These are phyloP conservation scores for Neofusicoccum cordaticola DNA, from an alignment of 2,329 filamentous ascomycete species.

Conservation along the genomic window DNA sequence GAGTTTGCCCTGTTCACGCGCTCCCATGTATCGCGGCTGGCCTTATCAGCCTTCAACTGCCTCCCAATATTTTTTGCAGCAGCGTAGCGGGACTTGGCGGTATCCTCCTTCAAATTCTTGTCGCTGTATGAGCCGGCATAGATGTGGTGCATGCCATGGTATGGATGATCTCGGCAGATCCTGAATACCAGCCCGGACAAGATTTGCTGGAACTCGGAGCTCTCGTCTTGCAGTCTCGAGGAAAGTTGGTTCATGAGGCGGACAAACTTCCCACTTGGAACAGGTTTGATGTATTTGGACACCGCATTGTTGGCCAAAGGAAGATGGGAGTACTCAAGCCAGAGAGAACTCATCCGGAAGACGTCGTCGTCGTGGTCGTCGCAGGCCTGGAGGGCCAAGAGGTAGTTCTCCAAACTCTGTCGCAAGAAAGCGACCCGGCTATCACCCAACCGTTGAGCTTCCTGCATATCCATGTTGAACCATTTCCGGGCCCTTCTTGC, in stretches of 20 bases:
- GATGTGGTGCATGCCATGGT: slow-evolving; percentile 96
- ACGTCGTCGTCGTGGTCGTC: slow-evolving; percentile 88
- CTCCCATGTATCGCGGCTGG: slow-evolving; percentile 60
- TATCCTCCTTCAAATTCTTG: slow-evolving; percentile 66
- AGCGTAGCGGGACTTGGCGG: slow-evolving; percentile 68
- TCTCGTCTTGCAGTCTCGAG: slow-evolving; percentile 76
- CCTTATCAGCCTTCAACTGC: slow-evolving; percentile 54
- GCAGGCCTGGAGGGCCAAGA: slow-evolving; percentile 78
- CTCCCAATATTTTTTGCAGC: slow-evolving; percentile 70
- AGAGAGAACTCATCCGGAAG: slow-evolving; percentile 87
- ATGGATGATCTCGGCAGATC: slow-evolving; percentile 90
- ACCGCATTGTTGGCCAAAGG: slow-evolving; percentile 76
- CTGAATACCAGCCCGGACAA: slow-evolving; percentile 71
- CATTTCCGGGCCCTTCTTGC: slow-evolving; percentile 76
- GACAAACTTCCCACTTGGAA: slow-evolving; percentile 90
- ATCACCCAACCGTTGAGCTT: slow-evolving; percentile 74
- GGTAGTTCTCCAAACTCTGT: slow-evolving; percentile 88
- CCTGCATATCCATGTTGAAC: slow-evolving; percentile 85
- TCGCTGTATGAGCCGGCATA: slow-evolving; percentile 69
- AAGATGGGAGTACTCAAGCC: slow-evolving; percentile 83
- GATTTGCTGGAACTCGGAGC: slow-evolving; percentile 70
- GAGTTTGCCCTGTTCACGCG: slow-evolving; percentile 73
- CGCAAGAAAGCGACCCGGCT: slow-evolving; percentile 80
- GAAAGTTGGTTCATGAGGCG: slow-evolving; percentile 92
- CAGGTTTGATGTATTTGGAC: slow-evolving; percentile 63